A percentile compares a stretch with the other conserved stretches of the same genome.
These are phyloP conservation scores for Tetrapisispora iriomotensis DNA, from an alignment of 805 yeast genomes.

Conservation along the genomic window DNA sequence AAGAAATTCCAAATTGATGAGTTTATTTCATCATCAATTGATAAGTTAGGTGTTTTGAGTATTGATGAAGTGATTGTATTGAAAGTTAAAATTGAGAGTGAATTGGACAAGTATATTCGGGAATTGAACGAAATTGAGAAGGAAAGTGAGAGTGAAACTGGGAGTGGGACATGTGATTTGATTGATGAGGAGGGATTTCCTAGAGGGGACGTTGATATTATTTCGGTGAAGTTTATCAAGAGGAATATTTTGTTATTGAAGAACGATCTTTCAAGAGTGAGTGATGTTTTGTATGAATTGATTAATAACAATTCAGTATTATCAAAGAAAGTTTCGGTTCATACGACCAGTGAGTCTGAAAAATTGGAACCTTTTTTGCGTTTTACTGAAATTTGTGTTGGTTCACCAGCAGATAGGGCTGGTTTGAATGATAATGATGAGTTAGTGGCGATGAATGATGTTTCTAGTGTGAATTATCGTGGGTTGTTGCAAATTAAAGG, in stretches of 20 bases:
- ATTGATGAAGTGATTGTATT: background rate
- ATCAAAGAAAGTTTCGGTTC: conserved; percentile 1
- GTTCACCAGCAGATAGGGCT: conserved; percentile 48
- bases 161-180: background rate
- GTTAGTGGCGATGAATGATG: conserved; percentile 42
- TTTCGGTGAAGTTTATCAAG: conserved; percentile 52
- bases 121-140: background rate
- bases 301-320: conserved; percentile 33
- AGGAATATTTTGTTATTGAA: conserved; percentile 54
- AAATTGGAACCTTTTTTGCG: conserved; percentile 42
- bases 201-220: conserved; percentile 70
- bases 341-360: background rate
- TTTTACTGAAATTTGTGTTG: conserved; percentile 38
- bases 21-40: background rate
- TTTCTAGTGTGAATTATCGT: conserved; percentile 48
- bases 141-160: background rate
- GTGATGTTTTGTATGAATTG: conserved; percentile 37
- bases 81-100: background rate
- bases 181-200: conserved; percentile 78
- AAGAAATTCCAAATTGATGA: background rate
- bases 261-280: conserved; percentile 53
- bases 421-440: conserved; percentile 50
- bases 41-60: background rate
- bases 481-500: conserved; percentile 37
- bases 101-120: background rate